Conservation (phyloP, 768 basidiomycete species). For the Leccinum arenicola region DNA sequence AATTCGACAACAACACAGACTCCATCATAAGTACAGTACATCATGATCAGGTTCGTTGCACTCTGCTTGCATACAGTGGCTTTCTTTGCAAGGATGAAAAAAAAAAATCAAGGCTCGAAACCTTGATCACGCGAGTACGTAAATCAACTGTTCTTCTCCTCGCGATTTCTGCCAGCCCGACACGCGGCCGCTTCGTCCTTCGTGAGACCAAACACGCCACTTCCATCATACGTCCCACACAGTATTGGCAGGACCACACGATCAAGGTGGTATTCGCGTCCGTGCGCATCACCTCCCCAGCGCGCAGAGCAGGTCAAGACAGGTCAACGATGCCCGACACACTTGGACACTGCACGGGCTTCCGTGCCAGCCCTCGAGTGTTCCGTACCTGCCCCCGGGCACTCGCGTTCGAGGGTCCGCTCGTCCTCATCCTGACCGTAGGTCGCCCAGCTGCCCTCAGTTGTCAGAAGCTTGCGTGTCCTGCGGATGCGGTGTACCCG, state of each 20-base stretch:
- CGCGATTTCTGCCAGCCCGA: background rate
- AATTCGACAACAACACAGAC: background rate
- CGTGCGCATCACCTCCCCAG: background rate
- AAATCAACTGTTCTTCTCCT: background rate
- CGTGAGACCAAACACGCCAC: background rate
- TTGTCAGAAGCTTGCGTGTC: background rate
- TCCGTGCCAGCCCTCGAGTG: background rate
- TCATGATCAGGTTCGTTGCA: background rate
- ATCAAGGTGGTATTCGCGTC: background rate
- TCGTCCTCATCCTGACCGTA: background rate
- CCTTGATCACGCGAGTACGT: background rate
- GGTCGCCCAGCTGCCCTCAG: background rate
- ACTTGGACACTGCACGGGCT: background rate
- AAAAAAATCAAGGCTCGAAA: background rate
- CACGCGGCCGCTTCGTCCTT: background rate
- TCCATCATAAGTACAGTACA: too few relatives aligned
- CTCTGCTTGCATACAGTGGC: too few relatives aligned
- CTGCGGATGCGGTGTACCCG: background rate
- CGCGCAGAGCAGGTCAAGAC: background rate
- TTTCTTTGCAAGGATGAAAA: too few relatives aligned
- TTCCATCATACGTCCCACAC: background rate
- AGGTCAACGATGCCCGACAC: background rate
- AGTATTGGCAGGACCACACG: background rate
- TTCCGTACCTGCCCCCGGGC: background rate
- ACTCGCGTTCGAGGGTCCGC: background rate